Percentiles rank a stretch among this genome's conserved stretches.
Conservation (phyloP, 2,329 filamentous ascomycete genomes). For the Aspergillus fischeri region DNA sequence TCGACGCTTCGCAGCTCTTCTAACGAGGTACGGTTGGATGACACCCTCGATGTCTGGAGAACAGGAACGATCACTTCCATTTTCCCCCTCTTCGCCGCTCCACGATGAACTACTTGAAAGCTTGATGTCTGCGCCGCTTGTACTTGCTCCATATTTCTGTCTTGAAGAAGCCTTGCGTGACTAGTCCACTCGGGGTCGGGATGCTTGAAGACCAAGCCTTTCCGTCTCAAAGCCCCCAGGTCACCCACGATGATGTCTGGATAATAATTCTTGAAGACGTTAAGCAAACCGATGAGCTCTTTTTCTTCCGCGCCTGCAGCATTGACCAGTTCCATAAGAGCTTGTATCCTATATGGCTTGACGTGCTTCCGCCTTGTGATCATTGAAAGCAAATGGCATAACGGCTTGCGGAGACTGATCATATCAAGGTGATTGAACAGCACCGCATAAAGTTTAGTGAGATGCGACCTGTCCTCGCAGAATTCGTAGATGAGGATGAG, state of each 20-base stretch:
- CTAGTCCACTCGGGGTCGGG: conserved; percentile 73
- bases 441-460: conserved; percentile 69
- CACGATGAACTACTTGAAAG: conserved; percentile 62
- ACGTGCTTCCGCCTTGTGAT: conserved; percentile 80
- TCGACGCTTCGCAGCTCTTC: conserved; percentile 73
- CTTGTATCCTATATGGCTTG: conserved; percentile 75
- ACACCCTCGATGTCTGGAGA: conserved; percentile 70
- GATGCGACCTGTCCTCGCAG: conserved; percentile 57
- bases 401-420: conserved; percentile 63
- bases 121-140: conserved; percentile 45
- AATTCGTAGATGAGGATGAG: conserved; percentile 70
- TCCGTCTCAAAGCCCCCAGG: conserved; percentile 43
- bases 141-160: conserved; percentile 45
- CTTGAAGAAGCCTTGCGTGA: conserved; percentile 65
- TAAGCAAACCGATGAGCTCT: conserved; percentile 66
- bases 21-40: conserved; percentile 55
- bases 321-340: conserved; percentile 53
- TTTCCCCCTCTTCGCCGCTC: conserved; percentile 48
- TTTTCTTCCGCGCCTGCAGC: conserved; percentile 63
- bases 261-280: conserved; percentile 87
- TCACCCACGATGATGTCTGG: conserved; percentile 81
- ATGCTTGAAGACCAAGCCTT: conserved; percentile 50
- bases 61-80: conserved; percentile 56
- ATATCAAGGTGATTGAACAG: conserved; percentile 81
- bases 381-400: conserved; percentile 75